A percentile compares a stretch with the other conserved stretches of the same genome.
phyloP scores from a whole-genome alignment of 2,329 filamentous ascomycete genomes.

The Talaromyces sp. region DNA sequence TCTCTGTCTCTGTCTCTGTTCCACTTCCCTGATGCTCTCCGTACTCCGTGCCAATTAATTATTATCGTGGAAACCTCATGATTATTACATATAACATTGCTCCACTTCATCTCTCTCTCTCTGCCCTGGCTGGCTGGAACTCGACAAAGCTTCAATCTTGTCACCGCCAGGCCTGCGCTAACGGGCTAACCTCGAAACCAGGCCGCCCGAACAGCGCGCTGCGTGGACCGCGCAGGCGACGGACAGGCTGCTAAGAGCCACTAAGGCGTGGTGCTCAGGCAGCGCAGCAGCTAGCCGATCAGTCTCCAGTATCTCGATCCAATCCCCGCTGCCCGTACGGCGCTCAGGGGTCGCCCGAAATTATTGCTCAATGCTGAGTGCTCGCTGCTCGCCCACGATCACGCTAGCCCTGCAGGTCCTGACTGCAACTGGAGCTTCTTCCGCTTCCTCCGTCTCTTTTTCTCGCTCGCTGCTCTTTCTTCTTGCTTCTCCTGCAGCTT shows the following conservation, averaged over 20 bases:
- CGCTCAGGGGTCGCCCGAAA: not conserved
- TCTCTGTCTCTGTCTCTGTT: not conserved
- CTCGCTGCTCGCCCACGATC: not conserved
- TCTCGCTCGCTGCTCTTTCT: conserved; percentile 8
- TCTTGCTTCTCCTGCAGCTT: conserved; percentile 2
- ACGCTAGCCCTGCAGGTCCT: not conserved
- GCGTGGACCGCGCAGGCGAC: not conserved
- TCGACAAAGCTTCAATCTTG: not conserved
- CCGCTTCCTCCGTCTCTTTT: not conserved
- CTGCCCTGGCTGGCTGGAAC: not conserved
- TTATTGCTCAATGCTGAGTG: not conserved
- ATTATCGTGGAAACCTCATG: no score
- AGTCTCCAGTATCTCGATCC: not conserved
- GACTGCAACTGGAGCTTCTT: not conserved
- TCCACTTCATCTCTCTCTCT: not conserved
- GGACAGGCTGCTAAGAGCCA: not conserved
- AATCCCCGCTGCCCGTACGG: not conserved
- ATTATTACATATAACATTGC: not conserved
- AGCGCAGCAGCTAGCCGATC: not conserved
- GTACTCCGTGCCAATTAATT: no score
- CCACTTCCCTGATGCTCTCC: no score
- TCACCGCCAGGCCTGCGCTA: not conserved
- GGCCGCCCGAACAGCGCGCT: not conserved
- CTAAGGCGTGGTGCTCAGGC: not conserved
- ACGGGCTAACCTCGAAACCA: not conserved